These are phyloP conservation scores for Globisporangium canariense DNA, from an alignment of 352 stramenopile genomes.

Conservation along the genomic window DNA sequence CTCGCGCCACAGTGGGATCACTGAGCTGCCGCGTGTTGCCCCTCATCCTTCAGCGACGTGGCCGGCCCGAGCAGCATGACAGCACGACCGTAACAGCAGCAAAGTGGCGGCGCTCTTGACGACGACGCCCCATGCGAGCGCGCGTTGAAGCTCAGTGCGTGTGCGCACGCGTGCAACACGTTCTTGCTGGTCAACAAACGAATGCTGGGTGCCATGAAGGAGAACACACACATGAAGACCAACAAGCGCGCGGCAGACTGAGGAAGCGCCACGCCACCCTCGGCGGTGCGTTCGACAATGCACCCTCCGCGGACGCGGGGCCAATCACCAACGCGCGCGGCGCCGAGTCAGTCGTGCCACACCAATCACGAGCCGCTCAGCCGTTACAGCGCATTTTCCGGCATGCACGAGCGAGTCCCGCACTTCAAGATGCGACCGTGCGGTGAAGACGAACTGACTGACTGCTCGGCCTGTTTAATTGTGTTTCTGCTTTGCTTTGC, in stretches of 20 bases:
- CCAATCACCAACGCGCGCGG: conserved; percentile 6
- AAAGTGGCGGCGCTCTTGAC: neutral
- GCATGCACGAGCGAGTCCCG: neutral
- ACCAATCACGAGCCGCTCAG: conserved; percentile 4
- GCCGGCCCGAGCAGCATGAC: neutral
- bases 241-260: too few species aligned
- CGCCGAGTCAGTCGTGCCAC: conserved; percentile 7
- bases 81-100: neutral
- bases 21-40: neutral
- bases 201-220: neutral
- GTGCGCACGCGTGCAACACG: neutral
- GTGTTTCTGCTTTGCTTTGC: neutral
- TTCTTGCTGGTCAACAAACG: too few species aligned
- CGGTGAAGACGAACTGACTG: neutral
- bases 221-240: conserved; percentile 3
- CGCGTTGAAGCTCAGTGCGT: neutral
- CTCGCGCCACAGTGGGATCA: conserved; percentile 1
- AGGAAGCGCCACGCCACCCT: too few species aligned
- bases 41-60: neutral
- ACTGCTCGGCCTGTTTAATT: neutral
- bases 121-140: neutral
- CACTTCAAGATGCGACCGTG: neutral
- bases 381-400: conserved; percentile 6
- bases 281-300: conserved; percentile 2
- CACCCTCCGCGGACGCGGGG: neutral